Conservation (phyloP, 257 asterid genomes). For the Ophiorrhiza pumila region DNA sequence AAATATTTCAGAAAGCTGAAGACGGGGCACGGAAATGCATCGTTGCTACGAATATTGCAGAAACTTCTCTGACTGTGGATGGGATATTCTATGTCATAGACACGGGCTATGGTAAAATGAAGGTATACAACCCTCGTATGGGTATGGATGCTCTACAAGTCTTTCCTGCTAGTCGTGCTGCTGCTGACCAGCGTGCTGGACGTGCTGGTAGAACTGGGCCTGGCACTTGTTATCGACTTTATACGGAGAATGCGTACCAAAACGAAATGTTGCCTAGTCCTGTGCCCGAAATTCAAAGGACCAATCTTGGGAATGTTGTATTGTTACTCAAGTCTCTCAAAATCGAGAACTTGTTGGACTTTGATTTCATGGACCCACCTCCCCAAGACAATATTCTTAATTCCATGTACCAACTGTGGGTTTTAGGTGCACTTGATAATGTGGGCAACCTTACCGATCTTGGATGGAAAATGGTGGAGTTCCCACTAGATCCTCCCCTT, state of each 20-base stretch:
- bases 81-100: constrained; percentile 93
- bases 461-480: constrained; percentile 98
- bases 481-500: constrained; percentile 97
- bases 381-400: constrained; percentile 92
- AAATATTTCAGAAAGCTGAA: constrained; percentile 86
- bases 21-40: constrained; percentile 95
- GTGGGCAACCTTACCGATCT: constrained; percentile 77
- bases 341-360: constrained; percentile 74
- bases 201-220: constrained; percentile 99
- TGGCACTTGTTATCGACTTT: constrained; percentile 92
- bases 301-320: constrained; percentile 94
- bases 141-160: constrained; percentile 99
- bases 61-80: constrained; percentile 89
- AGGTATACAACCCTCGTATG: constrained; percentile 97
- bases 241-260: constrained; percentile 74
- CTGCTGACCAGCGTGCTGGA: constrained; percentile 96
- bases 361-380: constrained; percentile 97
- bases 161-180: constrained; percentile 93
- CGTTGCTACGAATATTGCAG: constrained; percentile 95
- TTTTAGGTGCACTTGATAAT: constrained; percentile 83
- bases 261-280: constrained; percentile 92
- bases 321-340: constrained; percentile 82
- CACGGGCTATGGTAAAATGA: constrained; percentile 86
- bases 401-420: constrained; percentile 98
- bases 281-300: constrained; percentile 92